Evolutionary conservation across 2,329 filamentous ascomycete genomes (phyloP), one percentile per base, ranked within the genome.

Genomic region (Clonostachys rhizophaga): DNA sequence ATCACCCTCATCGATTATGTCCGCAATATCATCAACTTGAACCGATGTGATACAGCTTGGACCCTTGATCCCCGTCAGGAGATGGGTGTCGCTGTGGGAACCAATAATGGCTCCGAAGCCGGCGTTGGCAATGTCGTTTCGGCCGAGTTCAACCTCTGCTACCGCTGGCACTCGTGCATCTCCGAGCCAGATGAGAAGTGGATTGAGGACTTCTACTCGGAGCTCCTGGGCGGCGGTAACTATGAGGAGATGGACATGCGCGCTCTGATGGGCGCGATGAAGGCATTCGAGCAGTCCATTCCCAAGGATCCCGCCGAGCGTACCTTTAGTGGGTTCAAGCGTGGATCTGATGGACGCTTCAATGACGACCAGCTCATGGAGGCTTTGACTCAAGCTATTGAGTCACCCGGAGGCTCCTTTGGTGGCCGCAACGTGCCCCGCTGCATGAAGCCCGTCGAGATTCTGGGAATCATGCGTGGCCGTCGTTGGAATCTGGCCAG

Each of bases 91-190:
- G 65, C 73, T 4, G 69, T 64, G 0, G 75, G 72, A 52, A 83
- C 74, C 9, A 72, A 74, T 34, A 64, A 77, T 3, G 78, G 80
- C 1, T 79, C 86, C 0, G 81, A 87, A 41, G 76, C 83, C 20
- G 90, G 88, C 40, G 81, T 87, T 0, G 90, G 90, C 44, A 95
- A 94, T 58, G 83, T 87, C 53, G 88, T 92, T 6, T 92, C 88
- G 0, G 88, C 87, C 5, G 90, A 95, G 68, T 95, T 95, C 74
- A 95, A 94, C 60, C 75, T 95, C 10, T 86, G 87, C 54, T 95
- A 95, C 64, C 78, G 89, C 52, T 95, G 89, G 89, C 89, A 95
- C 69, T 89, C 88, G 4, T 84, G 86, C 55, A 87, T 94, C 55
- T 81, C 60, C 0, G 78, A 82, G 49, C 83, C 80, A 52, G 90